Conservation (phyloP, 2,329 filamentous ascomycete species). For the Claviceps humidiphila region DNA sequence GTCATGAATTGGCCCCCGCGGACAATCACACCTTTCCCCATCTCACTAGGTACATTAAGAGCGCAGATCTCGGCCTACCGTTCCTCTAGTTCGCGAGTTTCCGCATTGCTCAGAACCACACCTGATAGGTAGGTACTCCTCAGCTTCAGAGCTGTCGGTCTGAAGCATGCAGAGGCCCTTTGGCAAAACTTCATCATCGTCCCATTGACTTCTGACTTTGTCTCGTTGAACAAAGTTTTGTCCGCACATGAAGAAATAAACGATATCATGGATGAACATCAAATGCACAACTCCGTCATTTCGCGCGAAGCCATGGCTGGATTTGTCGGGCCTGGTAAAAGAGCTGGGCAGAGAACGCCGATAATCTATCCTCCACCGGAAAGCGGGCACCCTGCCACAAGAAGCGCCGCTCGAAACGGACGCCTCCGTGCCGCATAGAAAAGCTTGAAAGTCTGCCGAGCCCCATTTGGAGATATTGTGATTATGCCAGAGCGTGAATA, state of each 20-base stretch:
- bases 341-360: slow-evolving; percentile 52
- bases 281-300: slow-evolving; percentile 71
- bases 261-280: slow-evolving; percentile 75
- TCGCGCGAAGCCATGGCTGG: slow-evolving; percentile 88
- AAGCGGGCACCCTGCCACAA: slow-evolving; percentile 57
- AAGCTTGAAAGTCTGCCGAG: slow-evolving; percentile 54
- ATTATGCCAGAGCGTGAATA: slow-evolving; percentile 68
- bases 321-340: slow-evolving; percentile 58
- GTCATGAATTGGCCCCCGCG: slow-evolving; percentile 27
- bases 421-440: slow-evolving; percentile 8
- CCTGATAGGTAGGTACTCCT: slow-evolving; percentile 43
- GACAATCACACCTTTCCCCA: slow-evolving; percentile 60
- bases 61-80: slow-evolving; percentile 46
- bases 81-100: slow-evolving; percentile 61
- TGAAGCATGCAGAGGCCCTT: slow-evolving; percentile 37
- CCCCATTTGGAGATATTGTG: slow-evolving; percentile 78
- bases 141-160: slow-evolving; percentile 30
- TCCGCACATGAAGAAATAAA: slow-evolving; percentile 44
- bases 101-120: slow-evolving; percentile 42
- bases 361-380: slow-evolving; percentile 62
- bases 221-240: slow-evolving; percentile 43
- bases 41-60: slow-evolving; percentile 42
- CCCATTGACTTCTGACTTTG: slow-evolving; percentile 74
- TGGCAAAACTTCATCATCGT: slow-evolving; percentile 53
- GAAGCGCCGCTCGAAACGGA: slow-evolving; percentile 49